Evolutionary conservation across 768 basidiomycete species (phyloP), one percentile per base, ranked within the genome.

Genomic region (Galerina sulciceps): DNA sequence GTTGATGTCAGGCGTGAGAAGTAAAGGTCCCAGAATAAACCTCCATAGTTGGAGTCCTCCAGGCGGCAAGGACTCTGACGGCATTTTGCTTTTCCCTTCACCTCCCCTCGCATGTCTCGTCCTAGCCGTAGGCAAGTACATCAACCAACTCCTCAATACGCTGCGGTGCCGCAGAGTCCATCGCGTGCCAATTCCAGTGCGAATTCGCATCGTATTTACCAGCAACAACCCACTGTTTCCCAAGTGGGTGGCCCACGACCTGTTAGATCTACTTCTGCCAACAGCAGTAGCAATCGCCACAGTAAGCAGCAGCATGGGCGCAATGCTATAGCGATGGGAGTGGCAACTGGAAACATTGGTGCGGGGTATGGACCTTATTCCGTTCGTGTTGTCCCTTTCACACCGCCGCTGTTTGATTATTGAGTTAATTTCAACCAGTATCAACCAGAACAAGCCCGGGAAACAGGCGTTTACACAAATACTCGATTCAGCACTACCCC

Each of bases 281-380:
- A 49, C 46, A 70, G 67, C 58, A 67, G 59, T 18, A 63, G 54
- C 53, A 63, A 60, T 53, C 57, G 61, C 58, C 58, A 63, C 63
- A 61, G 59, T 68, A 72, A 60, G 57, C 73, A 43, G 81, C 61
- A 66, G 38, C 47, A 65, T 45, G 67, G 79, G 62, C 79, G 84
- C 61, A 79, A 77, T 50, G 85, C 85, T 18, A 87, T 90, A 45
- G 84, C 88, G 10, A 87, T 85, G 61, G 88, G 90, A 45, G 91
- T 94, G n/a, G 91, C 90, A 0, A 88, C 81, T 31, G 93, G 92
- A 8, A 77, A 79, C 35, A 90, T 94, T 67, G 93, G 93, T 4
- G 83, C 84, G 22, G 86, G 85, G 15, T 94, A 93, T 78, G 93
- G 93, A 10, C 93, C 93, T 22, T 94, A 94, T 76, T 87, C 91